Conservation (phyloP, 75 land plant species). For the Sequoia sempervirens region DNA sequence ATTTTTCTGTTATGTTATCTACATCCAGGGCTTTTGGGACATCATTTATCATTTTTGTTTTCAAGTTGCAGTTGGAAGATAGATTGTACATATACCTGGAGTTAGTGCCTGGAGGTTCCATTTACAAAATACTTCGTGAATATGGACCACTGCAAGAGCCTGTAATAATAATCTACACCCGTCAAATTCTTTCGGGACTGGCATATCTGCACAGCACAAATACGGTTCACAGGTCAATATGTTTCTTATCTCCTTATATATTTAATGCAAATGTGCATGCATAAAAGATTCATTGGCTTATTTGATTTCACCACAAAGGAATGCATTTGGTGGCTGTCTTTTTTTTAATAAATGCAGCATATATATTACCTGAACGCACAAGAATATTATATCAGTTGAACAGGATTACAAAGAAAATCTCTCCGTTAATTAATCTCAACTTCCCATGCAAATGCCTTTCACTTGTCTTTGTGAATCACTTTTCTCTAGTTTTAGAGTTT, state of each 20-base stretch:
- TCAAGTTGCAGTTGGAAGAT: slow-evolving; percentile 16
- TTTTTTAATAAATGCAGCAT: background rate
- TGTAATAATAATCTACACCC: slow-evolving; percentile 21
- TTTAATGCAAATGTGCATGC: background rate
- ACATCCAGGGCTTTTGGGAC: background rate
- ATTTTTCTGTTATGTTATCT: background rate
- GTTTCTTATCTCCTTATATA: background rate
- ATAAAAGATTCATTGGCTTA: background rate
- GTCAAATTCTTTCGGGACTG: slow-evolving; percentile 22
- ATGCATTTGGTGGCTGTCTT: background rate
- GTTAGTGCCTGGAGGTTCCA: slow-evolving; percentile 26
- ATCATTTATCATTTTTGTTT: background rate
- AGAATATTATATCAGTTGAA: background rate
- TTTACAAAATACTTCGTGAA: slow-evolving; percentile 20
- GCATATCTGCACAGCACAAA: slow-evolving; percentile 16
- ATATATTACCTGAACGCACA: background rate
- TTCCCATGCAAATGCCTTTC: background rate
- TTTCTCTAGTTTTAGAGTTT: background rate
- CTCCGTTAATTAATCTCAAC: background rate
- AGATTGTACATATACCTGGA: slow-evolving; percentile 28
- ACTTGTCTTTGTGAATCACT: background rate
- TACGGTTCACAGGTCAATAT: slow-evolving; percentile 21
- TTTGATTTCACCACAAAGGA: background rate
- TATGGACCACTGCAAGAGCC: slow-evolving; percentile 23
- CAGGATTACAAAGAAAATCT: background rate